Conservation (phyloP, 768 basidiomycete genomes). For the Podaxis mareebaensis region DNA sequence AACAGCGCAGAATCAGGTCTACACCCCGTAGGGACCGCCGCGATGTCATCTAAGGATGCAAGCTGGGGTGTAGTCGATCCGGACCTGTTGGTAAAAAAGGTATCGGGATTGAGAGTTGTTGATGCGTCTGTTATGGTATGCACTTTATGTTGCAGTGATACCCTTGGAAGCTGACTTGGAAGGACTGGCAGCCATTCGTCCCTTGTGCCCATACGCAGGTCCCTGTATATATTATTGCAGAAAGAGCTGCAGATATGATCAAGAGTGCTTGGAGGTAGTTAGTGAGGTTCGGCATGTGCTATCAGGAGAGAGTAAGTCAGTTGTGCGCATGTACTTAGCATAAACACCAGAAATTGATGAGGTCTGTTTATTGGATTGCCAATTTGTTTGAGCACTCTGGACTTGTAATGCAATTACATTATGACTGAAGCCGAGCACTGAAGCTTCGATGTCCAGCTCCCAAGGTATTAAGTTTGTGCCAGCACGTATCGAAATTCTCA, state of each 20-base stretch:
- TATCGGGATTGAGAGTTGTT: slow-evolving; percentile 35
- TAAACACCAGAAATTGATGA: too few species aligned
- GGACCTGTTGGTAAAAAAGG: slow-evolving; percentile 36
- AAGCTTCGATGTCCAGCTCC: too few species aligned
- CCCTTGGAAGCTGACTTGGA: background rate
- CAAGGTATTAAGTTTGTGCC: too few species aligned
- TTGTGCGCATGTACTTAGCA: too few species aligned
- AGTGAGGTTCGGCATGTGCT: too few species aligned
- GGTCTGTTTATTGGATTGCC: too few species aligned
- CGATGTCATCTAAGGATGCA: slow-evolving; percentile 29
- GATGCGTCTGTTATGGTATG: slow-evolving; percentile 38
- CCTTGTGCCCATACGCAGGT: slow-evolving; percentile 18
- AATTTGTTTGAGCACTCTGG: too few species aligned
- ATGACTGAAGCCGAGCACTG: too few species aligned
- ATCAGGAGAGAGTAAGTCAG: too few species aligned
- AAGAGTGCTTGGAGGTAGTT: slow-evolving; percentile 3
- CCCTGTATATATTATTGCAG: slow-evolving; percentile 19
- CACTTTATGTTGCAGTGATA: background rate
- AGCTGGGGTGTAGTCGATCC: slow-evolving; percentile 37
- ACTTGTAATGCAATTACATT: too few species aligned
- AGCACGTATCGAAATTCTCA: too few species aligned
- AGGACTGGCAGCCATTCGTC: slow-evolving; percentile 13
- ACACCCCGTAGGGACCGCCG: slow-evolving; percentile 35
- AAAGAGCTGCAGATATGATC: slow-evolving; percentile 19
- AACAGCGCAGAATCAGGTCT: slow-evolving; percentile 22